Evolutionary conservation across 257 asterid genomes (phyloP).

Genomic region (Solanum corneliomulleri): DNA sequence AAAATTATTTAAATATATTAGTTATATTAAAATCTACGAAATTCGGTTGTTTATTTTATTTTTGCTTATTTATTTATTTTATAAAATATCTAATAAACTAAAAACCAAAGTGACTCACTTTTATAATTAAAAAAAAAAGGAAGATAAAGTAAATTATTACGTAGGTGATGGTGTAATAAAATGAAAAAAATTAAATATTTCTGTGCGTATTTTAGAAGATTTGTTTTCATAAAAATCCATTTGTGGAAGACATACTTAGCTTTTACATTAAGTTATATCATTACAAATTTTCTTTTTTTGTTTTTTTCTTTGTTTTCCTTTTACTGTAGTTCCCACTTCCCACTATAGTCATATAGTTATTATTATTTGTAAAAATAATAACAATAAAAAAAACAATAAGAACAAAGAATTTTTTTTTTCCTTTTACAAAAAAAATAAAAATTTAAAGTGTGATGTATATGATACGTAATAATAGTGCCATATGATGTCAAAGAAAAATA

Average conservation of each 20-base stretch:
- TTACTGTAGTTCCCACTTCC: not conserved
- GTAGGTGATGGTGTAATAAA: not conserved
- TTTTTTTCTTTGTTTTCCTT: not conserved
- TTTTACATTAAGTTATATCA: conserved; percentile 61
- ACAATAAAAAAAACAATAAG: not conserved
- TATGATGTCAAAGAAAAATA: not conserved
- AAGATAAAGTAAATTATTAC: not conserved
- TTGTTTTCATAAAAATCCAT: conserved; percentile 3
- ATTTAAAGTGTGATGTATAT: not conserved
- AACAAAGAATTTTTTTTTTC: not conserved
- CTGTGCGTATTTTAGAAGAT: conserved; percentile 26
- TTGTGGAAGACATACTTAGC: conserved; percentile 57
- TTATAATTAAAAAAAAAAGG: not conserved
- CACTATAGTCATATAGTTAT: not conserved
- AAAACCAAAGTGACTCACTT: not conserved
- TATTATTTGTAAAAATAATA: not conserved
- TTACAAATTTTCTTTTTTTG: not conserved
- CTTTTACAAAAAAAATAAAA: not conserved
- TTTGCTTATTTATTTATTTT: not conserved
- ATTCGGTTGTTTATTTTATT: not conserved
- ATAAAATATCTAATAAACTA: not conserved
- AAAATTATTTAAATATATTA: not conserved
- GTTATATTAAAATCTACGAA: not conserved
- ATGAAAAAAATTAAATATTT: not conserved
- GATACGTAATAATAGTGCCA: not conserved